Evolutionary conservation across 345 rosid species (phyloP), one percentile per base, ranked within the genome.

Genomic region (Adansonia digitata): DNA sequence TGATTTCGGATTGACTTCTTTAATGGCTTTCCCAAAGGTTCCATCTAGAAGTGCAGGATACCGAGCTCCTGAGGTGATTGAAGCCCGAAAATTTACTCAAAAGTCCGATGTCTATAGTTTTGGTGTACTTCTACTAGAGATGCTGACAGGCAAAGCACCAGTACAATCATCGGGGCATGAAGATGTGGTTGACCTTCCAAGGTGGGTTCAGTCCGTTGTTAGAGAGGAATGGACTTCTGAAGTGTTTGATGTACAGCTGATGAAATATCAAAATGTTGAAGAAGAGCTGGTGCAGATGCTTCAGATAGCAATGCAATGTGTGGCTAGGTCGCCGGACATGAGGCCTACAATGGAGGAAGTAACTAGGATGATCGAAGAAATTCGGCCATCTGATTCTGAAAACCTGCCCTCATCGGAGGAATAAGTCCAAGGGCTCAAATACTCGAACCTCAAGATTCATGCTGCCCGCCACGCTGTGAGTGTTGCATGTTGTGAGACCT

Each of bases 201-300:
- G 96, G 73, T 92, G 97, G 97, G 97, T 92, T 52, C 83, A 87
- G 62, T 92, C 96, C 40, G 96, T 92, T 1, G 97, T 90, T 7
- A 77, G 94, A 51, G 97, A 92, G 66, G 97, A 92, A 59, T 92
- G 97, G 97, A 92, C 97, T 0, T 94, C 96, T 2, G 97, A 92
- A 77, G 97, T 92, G 14, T 92, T 92, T 56, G 97, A 92, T 78
- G 90, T 88, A 0, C 96, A 90, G 85, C 91, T 92, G 5, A 57
- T 90, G 82, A 89, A 79, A 80, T 84, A 69, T 71, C 90, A 81
- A 81, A 87, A 87, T 61, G 79, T 84, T 7, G 52, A 94, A 74
- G 98, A 92, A 78, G 98, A 92, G 85, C 84, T 94, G 90, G 95
- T 94, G 76, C 91, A 90, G 86, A 91, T 90, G 97, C 91, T 94